phyloP scores from a whole-genome alignment of 495 filamentous ascomycete species.

The Annulohypoxylon stygium region DNA sequence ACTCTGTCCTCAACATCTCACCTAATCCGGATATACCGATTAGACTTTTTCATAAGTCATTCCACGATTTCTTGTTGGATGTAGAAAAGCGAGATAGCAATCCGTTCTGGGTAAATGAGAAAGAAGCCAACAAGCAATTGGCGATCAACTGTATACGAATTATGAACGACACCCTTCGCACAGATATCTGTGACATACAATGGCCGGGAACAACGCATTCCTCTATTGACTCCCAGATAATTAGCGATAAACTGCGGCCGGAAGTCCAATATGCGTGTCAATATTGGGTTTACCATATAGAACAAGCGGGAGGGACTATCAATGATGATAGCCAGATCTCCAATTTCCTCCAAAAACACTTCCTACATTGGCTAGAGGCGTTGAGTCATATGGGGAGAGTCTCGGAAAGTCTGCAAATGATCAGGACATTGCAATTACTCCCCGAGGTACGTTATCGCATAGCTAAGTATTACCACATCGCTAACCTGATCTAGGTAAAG shows the following conservation, averaged over 20 bases:
- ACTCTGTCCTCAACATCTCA: slow-evolving; percentile 55
- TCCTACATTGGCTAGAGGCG: slow-evolving; percentile 63
- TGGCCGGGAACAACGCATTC: slow-evolving; percentile 46
- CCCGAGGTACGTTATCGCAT: slow-evolving; percentile 17
- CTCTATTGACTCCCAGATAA: slow-evolving; percentile 33
- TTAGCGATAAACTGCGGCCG: slow-evolving; percentile 38
- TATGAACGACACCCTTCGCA: slow-evolving; percentile 49
- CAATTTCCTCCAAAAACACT: slow-evolving; percentile 57
- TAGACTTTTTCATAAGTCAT: slow-evolving; percentile 63
- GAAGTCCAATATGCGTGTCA: slow-evolving; percentile 42
- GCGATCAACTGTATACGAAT: slow-evolving; percentile 53
- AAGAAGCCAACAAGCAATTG: slow-evolving; percentile 51
- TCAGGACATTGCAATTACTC: not conserved
- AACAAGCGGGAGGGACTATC: slow-evolving; percentile 48
- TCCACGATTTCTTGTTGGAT: slow-evolving; percentile 68
- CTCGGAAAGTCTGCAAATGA: slow-evolving; percentile 43
- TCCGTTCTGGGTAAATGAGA: slow-evolving; percentile 58
- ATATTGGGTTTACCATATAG: slow-evolving; percentile 64
- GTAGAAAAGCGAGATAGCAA: slow-evolving; percentile 46
- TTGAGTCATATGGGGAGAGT: slow-evolving; percentile 53
- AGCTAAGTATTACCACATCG: not conserved
- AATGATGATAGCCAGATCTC: slow-evolving; percentile 44
- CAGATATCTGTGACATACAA: slow-evolving; percentile 57
- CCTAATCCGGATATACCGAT: slow-evolving; percentile 47
- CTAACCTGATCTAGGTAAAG: too few species aligned